These are phyloP conservation scores for Pseudocercospora musae DNA, from an alignment of 2,329 filamentous ascomycete genomes.

Conservation along the genomic window DNA sequence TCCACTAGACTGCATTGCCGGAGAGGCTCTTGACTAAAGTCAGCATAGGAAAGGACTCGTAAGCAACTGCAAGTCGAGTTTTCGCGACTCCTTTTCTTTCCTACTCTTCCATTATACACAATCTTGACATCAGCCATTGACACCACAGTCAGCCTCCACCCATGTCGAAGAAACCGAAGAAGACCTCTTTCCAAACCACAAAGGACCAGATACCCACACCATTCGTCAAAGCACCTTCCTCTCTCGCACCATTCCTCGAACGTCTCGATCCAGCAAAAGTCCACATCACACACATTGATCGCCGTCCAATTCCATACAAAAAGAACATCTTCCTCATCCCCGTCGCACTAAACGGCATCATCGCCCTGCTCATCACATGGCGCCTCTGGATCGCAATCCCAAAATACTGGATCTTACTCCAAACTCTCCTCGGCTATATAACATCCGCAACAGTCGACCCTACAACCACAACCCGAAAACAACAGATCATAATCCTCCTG, in stretches of 20 bases:
- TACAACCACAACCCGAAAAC: slow-evolving; percentile 53
- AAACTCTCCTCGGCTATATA: slow-evolving; percentile 61
- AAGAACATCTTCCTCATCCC: slow-evolving; percentile 79
- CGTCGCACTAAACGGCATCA: slow-evolving; percentile 67
- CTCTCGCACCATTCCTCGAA: slow-evolving; percentile 63
- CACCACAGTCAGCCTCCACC: slow-evolving; percentile 1
- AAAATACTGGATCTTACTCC: slow-evolving; percentile 67
- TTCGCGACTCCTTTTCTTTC: background rate
- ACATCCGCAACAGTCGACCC: slow-evolving; percentile 66
- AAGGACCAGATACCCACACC: slow-evolving; percentile 43
- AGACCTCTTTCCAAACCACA: slow-evolving; percentile 1
- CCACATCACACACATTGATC: slow-evolving; percentile 83
- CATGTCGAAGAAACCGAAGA: slow-evolving; percentile 14
- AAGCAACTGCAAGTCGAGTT: background rate
- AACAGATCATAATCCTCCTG: slow-evolving; percentile 56
- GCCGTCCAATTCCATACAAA: slow-evolving; percentile 67
- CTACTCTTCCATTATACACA: background rate
- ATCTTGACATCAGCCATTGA: background rate
- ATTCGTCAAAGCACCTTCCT: slow-evolving; percentile 64
- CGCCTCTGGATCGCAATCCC: slow-evolving; percentile 67
- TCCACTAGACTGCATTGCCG: background rate
- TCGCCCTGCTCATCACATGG: slow-evolving; percentile 63
- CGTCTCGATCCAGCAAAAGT: slow-evolving; percentile 66
- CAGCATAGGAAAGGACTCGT: background rate
- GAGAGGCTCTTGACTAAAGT: background rate